Evolutionary conservation across 2,329 filamentous ascomycete genomes (phyloP).

Genomic region (Nemania sp.): DNA sequence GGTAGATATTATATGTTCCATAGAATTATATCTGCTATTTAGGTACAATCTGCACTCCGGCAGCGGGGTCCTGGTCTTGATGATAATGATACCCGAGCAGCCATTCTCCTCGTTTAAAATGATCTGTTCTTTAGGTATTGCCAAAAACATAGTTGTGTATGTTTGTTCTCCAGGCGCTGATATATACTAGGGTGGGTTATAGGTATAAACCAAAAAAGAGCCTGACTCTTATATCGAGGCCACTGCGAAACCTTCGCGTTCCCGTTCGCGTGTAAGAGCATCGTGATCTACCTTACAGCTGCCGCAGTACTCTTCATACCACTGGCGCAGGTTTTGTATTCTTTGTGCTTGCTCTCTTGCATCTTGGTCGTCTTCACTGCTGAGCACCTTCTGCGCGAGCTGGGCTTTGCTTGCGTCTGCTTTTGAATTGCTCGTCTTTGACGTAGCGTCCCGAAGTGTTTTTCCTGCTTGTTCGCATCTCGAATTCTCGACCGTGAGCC

Average conservation of each 20-base stretch:
- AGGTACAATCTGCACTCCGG: no score
- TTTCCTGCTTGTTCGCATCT: constrained; percentile 68
- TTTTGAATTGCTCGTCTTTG: constrained; percentile 4
- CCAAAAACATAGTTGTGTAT: not conserved
- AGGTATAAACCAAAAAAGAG: not conserved
- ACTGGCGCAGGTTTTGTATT: constrained; percentile 45
- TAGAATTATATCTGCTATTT: no score
- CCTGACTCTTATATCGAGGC: constrained; percentile 17
- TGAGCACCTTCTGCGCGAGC: constrained; percentile 38
- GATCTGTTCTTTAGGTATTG: not conserved
- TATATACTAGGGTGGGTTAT: not conserved
- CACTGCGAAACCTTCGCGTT: constrained; percentile 32
- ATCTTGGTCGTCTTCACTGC: constrained; percentile 18
- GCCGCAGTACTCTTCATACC: constrained; percentile 59
- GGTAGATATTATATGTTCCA: no score
- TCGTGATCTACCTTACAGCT: constrained; percentile 56
- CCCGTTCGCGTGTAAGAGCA: constrained; percentile 33
- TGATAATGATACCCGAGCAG: no score
- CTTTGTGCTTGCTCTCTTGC: constrained; percentile 25
- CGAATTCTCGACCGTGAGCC: constrained; percentile 77
- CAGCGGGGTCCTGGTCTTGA: no score
- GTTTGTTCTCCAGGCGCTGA: not conserved
- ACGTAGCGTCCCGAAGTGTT: constrained; percentile 43
- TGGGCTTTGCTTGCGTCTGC: constrained; percentile 22
- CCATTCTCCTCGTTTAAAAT: no score